Evolutionary conservation across 2,329 filamentous ascomycete genomes (phyloP), one percentile per base, ranked within the genome.

Genomic region (Ophiosphaerella korrae): DNA sequence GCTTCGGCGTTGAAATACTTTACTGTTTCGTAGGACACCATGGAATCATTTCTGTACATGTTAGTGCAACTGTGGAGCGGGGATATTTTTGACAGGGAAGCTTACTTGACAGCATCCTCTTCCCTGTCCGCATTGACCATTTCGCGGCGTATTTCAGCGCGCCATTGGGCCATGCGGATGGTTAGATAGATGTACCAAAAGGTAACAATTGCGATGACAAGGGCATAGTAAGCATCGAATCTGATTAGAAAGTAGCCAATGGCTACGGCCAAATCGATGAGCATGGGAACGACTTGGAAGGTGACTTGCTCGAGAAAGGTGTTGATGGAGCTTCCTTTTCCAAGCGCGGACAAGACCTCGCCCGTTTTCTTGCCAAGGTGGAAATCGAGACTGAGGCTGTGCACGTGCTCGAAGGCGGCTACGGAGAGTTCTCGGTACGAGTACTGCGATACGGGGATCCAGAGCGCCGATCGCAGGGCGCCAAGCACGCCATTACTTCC

Each of bases 131-230:
- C 90, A 70, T 97, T 97, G 43, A 93, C 93, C 88, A 97, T 97
- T 67, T 93, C 85, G 53, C 94, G 85, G 64, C 94, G 86, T 65
- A 96, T 90, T 66, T 96, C 90, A 6, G 92, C 90, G 63, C 94
- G 84, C 78, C 92, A 96, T 55, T 93, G 89, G 13, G 94, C 93
- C 88, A 99, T 92, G 58, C 92, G 90, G 63, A 99, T 91, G 6
- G 94, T 99, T 68, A 97, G 84, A 75, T 96, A 96, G 46, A 97
- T 87, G 77, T 99, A 99, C 77, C 90, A 92, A 72, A 97, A 96
- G 0, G 92, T 96, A 64, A 96, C 89, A 52, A 97, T 85, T 46
- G 89, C 84, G 53, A 97, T 89, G 42, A 96, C 89, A 39, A 96
- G 85, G 6, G 92, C 91, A 70, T 96, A 97, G 65, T 96, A 88